Evolutionary conservation across 2,329 filamentous ascomycete genomes (phyloP), one percentile per base, ranked within the genome.

Genomic region (Apiospora pterosperma): DNA sequence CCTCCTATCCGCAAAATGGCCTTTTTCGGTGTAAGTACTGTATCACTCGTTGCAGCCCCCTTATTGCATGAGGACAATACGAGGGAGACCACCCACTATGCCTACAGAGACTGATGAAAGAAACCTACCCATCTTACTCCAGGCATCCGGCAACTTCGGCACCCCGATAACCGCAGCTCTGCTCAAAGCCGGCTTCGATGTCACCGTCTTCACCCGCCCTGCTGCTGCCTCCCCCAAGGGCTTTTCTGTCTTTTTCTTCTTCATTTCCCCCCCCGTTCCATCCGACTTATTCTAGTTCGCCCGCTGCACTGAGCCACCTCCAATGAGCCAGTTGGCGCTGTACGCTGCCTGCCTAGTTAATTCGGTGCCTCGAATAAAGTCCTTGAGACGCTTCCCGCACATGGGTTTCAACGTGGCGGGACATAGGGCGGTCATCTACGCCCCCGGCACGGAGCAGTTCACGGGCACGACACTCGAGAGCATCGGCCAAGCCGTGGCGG

Each of bases 91-190:
- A n/a, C n/a, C 23, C 1, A 42, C 38, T 23, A 31, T 19, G 25
- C 3, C 36, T 6, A 31, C 21, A 10, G 1, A n/a, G n/a, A n/a
- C n/a, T 12, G 25, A 59, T 21, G 36, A 6, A 39, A 19, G 1
- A n/a, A n/a, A n/a, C 7, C 5, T 19, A 39, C 31, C 16, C 5
- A 16, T 14, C 19, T 10, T 36, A 19, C 44, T 38, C 21, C 42
- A 75, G 71, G 71, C 71, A 4, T 67, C 69, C 10, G 73, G 73
- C n/a, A 73, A 73, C 58, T 74, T 74, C 61, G 72, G 71, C 36
- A 61, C 66, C 4, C 70, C 71, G 19, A 73, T 73, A 58, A 73
- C 73, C 2, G 59, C 67, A 1, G 71, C 71, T 11, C 72, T 74
- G 10, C 5, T 66, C 4, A 39, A 36, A 36, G 69, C 70, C 41